phyloP scores from a whole-genome alignment of 2,329 filamentous ascomycete species.

The Xylariomycetidae sp. region DNA sequence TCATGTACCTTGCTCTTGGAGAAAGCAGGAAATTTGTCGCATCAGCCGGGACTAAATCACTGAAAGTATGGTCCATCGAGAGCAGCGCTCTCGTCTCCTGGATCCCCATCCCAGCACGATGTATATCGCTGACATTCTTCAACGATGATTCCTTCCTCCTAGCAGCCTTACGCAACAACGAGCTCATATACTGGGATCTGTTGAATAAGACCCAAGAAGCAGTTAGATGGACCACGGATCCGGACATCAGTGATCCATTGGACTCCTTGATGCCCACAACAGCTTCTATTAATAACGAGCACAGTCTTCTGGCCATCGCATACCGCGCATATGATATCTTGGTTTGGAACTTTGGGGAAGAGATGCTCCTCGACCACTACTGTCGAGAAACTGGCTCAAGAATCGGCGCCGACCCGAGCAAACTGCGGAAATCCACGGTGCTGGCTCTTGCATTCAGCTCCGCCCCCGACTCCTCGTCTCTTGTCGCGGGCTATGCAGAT shows the following conservation, averaged over 20 bases:
- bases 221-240: conserved; percentile 12
- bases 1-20: conserved; percentile 15
- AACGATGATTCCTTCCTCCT: conserved; percentile 7
- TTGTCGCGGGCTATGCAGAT: conserved; percentile 23
- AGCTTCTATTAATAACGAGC: conserved; percentile 9
- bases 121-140: conserved; percentile 7
- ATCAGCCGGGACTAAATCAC: conserved; percentile 7
- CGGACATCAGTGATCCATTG: conserved; percentile 5
- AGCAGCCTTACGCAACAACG: conserved; percentile 2
- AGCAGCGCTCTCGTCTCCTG: conserved; percentile 3
- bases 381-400: conserved; percentile 21
- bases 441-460: conserved; percentile 5
- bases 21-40: conserved; percentile 10
- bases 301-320: conserved; percentile 18
- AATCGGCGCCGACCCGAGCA: too few relatives aligned
- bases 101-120: conserved; percentile 9
- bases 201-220: conserved; percentile 3
- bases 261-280: conserved; percentile 12
- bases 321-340: conserved; percentile 22
- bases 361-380: conserved; percentile 17
- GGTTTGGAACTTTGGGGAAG: conserved; percentile 15
- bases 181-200: conserved; percentile 8
- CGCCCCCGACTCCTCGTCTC: conserved; percentile 11
- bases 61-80: conserved; percentile 12
- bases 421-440: not conserved